phyloP scores from a whole-genome alignment of 257 asterid species.

The Solanum virginianum region DNA sequence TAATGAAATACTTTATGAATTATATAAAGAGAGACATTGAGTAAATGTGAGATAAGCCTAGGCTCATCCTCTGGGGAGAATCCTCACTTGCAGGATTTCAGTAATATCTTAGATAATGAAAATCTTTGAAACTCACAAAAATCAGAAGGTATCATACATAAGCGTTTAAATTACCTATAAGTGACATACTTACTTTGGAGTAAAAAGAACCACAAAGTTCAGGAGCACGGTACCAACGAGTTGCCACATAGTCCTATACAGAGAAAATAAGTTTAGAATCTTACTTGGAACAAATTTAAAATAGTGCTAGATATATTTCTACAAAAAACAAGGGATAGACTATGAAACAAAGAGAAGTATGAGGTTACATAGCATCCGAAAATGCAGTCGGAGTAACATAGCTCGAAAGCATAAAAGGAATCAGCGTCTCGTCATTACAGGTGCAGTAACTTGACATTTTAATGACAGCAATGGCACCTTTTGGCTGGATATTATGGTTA shows the following conservation, averaged over 20 bases:
- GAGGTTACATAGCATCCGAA: neutral
- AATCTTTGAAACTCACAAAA: no score
- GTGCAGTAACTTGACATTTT: neutral
- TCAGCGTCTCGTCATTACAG: neutral
- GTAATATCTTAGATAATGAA: no score
- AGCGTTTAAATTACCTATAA: neutral
- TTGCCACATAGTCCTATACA: constrained; percentile 89
- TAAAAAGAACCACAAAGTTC: constrained; percentile 98
- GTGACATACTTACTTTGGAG: constrained; percentile 59
- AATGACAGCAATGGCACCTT: neutral
- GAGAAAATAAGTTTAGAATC: neutral
- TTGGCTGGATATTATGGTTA: neutral
- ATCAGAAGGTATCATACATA: neutral
- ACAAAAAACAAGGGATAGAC: no score
- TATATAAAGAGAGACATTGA: no score
- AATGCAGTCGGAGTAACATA: neutral
- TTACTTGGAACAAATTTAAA: neutral
- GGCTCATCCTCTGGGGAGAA: no score
- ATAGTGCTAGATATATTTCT: neutral
- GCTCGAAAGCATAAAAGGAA: neutral
- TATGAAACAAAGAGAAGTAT: neutral
- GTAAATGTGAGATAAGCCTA: no score
- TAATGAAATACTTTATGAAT: no score
- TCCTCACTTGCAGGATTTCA: no score
- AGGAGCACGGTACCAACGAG: constrained; percentile 99